phyloP scores from a whole-genome alignment of 78 protist species.

The Chrysochromulina tobinii region DNA sequence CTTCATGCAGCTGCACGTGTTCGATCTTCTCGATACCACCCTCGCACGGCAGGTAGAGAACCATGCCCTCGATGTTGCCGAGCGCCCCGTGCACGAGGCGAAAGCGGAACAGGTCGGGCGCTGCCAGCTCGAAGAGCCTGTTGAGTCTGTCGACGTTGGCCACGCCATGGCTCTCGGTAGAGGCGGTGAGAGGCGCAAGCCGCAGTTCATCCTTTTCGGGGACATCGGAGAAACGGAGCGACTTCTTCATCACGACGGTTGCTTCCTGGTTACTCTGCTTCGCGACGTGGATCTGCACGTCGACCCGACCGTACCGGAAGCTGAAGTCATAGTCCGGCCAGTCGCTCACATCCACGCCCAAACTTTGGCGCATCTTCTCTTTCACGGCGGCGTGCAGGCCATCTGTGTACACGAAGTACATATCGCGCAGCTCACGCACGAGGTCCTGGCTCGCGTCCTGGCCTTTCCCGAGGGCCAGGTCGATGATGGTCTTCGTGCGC shows the following conservation, averaged over 20 bases:
- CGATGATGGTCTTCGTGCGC: background rate
- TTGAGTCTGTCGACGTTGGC: too few species aligned
- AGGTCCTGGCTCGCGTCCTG: background rate
- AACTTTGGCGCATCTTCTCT: too few species aligned
- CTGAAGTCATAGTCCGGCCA: too few species aligned
- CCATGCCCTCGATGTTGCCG: background rate
- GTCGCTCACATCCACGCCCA: too few species aligned
- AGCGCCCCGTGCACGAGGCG: background rate
- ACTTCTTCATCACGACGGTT: too few species aligned
- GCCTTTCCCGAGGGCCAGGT: background rate
- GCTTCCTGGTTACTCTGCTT: too few species aligned
- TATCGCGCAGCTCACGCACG: background rate
- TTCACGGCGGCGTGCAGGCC: background rate
- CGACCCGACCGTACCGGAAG: too few species aligned
- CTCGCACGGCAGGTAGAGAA: background rate
- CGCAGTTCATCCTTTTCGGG: too few species aligned
- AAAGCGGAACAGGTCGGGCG: background rate
- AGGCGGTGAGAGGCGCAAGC: too few species aligned
- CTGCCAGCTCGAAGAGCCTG: background rate
- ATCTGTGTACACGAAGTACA: background rate
- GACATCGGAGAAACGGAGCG: too few species aligned
- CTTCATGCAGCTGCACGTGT: background rate
- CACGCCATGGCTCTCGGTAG: too few species aligned
- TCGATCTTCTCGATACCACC: background rate
- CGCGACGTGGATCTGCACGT: too few species aligned